Evolutionary conservation across 805 yeast genomes (phyloP).

Genomic region (Kodamaea jinghongensis): DNA sequence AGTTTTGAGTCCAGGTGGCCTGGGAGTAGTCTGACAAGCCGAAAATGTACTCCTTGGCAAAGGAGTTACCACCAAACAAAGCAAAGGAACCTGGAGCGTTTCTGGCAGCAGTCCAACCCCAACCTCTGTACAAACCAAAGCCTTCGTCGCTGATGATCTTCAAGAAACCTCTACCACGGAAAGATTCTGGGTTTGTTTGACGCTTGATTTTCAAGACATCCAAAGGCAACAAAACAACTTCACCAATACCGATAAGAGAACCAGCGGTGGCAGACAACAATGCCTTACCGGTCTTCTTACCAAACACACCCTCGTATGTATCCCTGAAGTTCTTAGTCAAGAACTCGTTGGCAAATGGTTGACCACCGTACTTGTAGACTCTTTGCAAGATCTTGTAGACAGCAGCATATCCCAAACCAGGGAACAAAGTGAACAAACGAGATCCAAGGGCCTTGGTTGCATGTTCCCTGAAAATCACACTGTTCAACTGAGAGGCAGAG

Average conservation of each 20-base stretch:
- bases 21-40: conserved; percentile 80
- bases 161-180: conserved; percentile 95
- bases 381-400: conserved; percentile 94
- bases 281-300: conserved; percentile 96
- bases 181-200: conserved; percentile 99
- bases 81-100: conserved; percentile 99
- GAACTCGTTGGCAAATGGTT: conserved; percentile 96
- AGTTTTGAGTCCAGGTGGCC: conserved; percentile 95
- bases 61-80: conserved; percentile 96
- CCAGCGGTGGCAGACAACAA: conserved; percentile 96
- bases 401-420: conserved; percentile 98
- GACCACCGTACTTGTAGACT: conserved; percentile 99
- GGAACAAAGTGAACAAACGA: conserved; percentile 82
- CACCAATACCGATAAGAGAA: conserved; percentile 95
- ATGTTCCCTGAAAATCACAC: conserved; percentile 81
- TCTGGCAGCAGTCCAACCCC: conserved; percentile 99
- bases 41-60: conserved; percentile 93
- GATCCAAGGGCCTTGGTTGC: conserved; percentile 68
- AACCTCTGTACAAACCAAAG: conserved; percentile 89
- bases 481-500: conserved; percentile 64
- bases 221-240: conserved; percentile 88
- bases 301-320: conserved; percentile 73
- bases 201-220: conserved; percentile 97
- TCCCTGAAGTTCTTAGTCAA: conserved; percentile 70
- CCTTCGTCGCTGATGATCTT: conserved; percentile 90